These are phyloP conservation scores for Acacia acuminata DNA, from an alignment of 306 rosid species.

Conservation along the genomic window DNA sequence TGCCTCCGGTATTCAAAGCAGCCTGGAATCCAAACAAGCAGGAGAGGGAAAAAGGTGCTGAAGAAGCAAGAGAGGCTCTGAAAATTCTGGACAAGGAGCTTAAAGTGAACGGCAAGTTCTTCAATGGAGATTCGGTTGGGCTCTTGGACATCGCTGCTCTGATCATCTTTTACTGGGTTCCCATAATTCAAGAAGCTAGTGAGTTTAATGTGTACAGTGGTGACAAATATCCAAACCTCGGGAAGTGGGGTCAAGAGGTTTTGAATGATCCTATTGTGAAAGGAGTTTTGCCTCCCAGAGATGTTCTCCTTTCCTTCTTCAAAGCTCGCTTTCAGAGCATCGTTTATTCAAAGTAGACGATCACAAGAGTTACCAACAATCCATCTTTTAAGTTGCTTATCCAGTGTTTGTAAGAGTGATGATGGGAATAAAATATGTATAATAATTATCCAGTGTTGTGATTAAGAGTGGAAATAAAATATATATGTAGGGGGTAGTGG, in stretches of 20 bases:
- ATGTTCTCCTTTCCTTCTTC: conserved; percentile 26
- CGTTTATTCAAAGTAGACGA: conserved; percentile 18
- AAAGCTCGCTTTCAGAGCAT: conserved; percentile 9
- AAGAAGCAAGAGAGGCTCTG: conserved; percentile 36
- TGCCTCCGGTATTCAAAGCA: conserved; percentile 18
- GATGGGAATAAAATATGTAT: neutral
- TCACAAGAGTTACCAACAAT: neutral
- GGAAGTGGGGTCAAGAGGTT: conserved; percentile 51
- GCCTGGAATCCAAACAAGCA: neutral
- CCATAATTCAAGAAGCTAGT: conserved; percentile 41
- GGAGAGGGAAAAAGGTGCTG: conserved; percentile 39
- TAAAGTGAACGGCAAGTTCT: conserved; percentile 36
- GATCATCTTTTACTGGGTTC: conserved; percentile 52
- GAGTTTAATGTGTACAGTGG: conserved; percentile 36
- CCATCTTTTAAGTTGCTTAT: neutral
- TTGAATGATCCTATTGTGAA: conserved; percentile 35
- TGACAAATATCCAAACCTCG: conserved; percentile 47
- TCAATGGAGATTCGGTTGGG: conserved; percentile 39
- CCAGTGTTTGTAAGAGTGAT: neutral
- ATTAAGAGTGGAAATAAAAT: no score
- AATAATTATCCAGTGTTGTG: no score
- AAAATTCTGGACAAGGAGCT: conserved; percentile 46
- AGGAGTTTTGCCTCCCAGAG: conserved; percentile 37
- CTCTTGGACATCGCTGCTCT: conserved; percentile 52
- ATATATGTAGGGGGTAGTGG: no score